Percentiles rank a stretch among this genome's conserved stretches.
Conservation (phyloP, 75 land plant genomes). For the Selaginella moellendorffii region DNA sequence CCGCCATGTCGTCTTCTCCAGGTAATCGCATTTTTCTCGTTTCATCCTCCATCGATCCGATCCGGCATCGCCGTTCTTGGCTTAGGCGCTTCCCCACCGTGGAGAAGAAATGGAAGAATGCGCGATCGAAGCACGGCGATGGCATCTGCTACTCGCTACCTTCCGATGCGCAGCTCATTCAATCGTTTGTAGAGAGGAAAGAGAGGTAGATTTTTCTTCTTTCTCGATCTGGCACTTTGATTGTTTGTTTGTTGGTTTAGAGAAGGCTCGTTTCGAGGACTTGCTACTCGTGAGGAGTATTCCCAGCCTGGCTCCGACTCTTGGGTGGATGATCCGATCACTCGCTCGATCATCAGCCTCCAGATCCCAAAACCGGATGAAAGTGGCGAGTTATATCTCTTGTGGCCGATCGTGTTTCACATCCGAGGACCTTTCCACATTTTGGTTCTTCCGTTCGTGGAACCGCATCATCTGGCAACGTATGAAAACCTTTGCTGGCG, state of each 20-base stretch:
- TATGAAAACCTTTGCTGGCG: constrained; percentile 37
- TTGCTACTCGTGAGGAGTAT: constrained; percentile 37
- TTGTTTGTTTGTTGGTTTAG: constrained; percentile 15
- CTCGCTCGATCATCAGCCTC: constrained; percentile 66
- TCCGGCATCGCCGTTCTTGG: background rate
- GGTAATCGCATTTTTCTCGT: constrained; percentile 20
- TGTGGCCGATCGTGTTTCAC: constrained; percentile 82
- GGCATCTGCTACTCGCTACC: constrained; percentile 37
- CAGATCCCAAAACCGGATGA: constrained; percentile 34
- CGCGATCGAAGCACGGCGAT: constrained; percentile 26
- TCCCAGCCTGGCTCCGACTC: constrained; percentile 66
- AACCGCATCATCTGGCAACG: constrained; percentile 49
- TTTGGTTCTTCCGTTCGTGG: constrained; percentile 73
- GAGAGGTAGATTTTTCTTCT: constrained; percentile 39
- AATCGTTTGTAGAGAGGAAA: constrained; percentile 51
- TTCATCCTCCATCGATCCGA: background rate
- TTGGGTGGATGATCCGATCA: constrained; percentile 90
- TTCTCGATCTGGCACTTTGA: background rate
- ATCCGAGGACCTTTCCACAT: constrained; percentile 39
- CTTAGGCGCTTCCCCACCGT: constrained; percentile 86
- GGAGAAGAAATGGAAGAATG: constrained; percentile 61
- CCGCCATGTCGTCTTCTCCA: constrained; percentile 65
- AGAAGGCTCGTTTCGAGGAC: constrained; percentile 49
- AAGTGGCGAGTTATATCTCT: constrained; percentile 19
- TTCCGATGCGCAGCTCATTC: constrained; percentile 47